These are phyloP conservation scores for Lodderomyces beijingensis DNA, from an alignment of 1,139 yeast genomes.

Conservation along the genomic window DNA sequence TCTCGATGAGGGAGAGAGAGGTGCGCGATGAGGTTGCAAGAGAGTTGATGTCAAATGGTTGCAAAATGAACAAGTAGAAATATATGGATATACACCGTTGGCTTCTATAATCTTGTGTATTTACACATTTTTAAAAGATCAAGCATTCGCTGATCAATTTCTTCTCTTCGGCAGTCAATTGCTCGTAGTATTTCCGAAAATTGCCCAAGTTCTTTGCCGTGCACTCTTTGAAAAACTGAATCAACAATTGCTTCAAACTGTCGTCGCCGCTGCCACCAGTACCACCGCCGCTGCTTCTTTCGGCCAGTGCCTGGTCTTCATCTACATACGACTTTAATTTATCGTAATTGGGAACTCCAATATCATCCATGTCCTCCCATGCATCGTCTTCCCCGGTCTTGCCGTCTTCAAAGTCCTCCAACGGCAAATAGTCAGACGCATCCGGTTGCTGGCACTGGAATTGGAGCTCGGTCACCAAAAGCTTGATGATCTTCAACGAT, in stretches of 20 bases:
- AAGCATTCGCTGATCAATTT: conserved; percentile 47
- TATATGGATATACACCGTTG: no score
- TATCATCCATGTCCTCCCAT: conserved; percentile 80
- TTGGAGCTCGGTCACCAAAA: conserved; percentile 64
- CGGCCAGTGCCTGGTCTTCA: conserved; percentile 27
- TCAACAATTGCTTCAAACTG: conserved; percentile 43
- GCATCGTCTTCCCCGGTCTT: conserved; percentile 45
- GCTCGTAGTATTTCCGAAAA: conserved; percentile 52
- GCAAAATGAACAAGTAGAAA: no score
- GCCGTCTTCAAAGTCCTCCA: conserved; percentile 20
- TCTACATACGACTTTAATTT: conserved; percentile 52
- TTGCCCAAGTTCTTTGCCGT: conserved; percentile 49
- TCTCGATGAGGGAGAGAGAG: no score
- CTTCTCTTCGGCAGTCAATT: conserved; percentile 55
- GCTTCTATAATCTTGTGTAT: no score
- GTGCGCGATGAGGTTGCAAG: no score
- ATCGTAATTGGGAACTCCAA: conserved; percentile 58
- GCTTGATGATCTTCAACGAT: conserved; percentile 65
- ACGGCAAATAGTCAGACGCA: conserved; percentile 33
- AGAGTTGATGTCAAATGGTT: no score
- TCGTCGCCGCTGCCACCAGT: conserved; percentile 25
- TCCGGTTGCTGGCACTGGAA: conserved; percentile 53
- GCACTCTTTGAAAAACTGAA: conserved; percentile 62
- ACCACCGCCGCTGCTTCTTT: no score
- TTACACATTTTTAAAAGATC: conserved; percentile 20